A percentile compares a stretch with the other conserved stretches of the same genome.
These are phyloP conservation scores for Moesziomyces antarcticus DNA, from an alignment of 1,284 basidiomycete genomes.

Conservation along the genomic window DNA sequence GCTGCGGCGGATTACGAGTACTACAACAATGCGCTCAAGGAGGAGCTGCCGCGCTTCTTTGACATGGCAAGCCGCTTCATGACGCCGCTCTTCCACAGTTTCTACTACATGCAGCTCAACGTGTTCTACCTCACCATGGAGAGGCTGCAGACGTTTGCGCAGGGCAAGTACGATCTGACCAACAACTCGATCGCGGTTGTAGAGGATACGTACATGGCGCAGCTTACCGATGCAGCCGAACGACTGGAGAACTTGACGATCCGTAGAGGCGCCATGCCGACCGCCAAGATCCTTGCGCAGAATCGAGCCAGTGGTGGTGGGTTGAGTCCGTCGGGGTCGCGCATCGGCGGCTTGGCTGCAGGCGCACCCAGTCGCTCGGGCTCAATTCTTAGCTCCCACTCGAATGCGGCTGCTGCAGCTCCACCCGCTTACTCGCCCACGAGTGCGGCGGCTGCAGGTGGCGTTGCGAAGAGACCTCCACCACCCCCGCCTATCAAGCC, in stretches of 20 bases:
- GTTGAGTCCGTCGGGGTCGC: constrained; percentile 22
- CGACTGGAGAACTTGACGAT: constrained; percentile 66
- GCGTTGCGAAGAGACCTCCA: constrained; percentile 77
- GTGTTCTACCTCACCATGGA: constrained; percentile 93
- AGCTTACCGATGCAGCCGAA: constrained; percentile 81
- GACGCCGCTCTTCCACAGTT: constrained; percentile 94
- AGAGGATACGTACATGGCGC: constrained; percentile 79
- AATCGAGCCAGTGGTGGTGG: constrained; percentile 16
- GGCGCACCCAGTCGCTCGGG: constrained; percentile 38
- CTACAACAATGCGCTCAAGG: constrained; percentile 90
- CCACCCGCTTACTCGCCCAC: constrained; percentile 31
- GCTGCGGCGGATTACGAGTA: constrained; percentile 96
- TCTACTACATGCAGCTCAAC: constrained; percentile 98
- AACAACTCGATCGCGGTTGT: constrained; percentile 74
- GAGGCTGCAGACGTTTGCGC: constrained; percentile 84
- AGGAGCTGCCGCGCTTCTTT: constrained; percentile 92
- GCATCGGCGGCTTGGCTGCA: constrained; percentile 25
- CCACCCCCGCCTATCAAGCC: constrained; percentile 86
- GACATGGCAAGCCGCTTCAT: constrained; percentile 87
- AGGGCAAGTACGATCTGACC: constrained; percentile 82
- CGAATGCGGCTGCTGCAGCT: neutral
- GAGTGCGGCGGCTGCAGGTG: constrained; percentile 12
- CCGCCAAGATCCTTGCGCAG: constrained; percentile 48
- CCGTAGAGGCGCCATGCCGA: constrained; percentile 52
- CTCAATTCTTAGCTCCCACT: constrained; percentile 14